These are phyloP conservation scores for Suillus subluteus DNA, from an alignment of 768 basidiomycete species.

Conservation along the genomic window DNA sequence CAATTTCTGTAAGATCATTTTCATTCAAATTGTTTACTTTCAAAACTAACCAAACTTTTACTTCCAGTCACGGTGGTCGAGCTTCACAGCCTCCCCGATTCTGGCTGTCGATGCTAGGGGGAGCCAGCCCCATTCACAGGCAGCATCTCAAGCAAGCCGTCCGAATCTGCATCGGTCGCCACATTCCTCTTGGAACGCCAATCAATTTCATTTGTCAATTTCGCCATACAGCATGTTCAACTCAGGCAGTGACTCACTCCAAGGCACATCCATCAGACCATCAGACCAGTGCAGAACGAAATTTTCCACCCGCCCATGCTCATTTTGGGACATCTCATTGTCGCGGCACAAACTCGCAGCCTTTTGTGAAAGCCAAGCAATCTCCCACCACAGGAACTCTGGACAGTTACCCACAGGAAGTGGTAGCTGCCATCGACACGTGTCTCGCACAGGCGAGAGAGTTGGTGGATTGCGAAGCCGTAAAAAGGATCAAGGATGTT, in stretches of 20 bases:
- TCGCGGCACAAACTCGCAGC: slow-evolving; percentile 1
- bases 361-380: background rate
- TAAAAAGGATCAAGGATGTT: slow-evolving; percentile 23
- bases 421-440: slow-evolving; percentile 30
- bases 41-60: background rate
- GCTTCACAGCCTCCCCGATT: slow-evolving; percentile 37
- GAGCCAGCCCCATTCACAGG: slow-evolving; percentile 56
- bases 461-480: slow-evolving; percentile 12
- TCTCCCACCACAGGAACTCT: slow-evolving; percentile 1
- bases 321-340: slow-evolving; percentile 8
- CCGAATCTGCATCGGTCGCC: slow-evolving; percentile 23
- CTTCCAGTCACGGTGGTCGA: slow-evolving; percentile 39
- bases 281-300: slow-evolving; percentile 13
- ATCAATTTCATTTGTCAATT: slow-evolving; percentile 15
- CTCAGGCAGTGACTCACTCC: slow-evolving; percentile 19
- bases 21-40: background rate
- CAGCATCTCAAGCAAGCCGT: slow-evolving; percentile 50
- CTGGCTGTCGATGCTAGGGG: slow-evolving; percentile 79
- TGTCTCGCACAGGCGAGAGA: slow-evolving; percentile 24
- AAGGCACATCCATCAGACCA: slow-evolving; percentile 20
- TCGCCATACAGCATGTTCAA: slow-evolving; percentile 29
- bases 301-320: slow-evolving; percentile 9
- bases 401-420: slow-evolving; percentile 27
- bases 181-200: slow-evolving; percentile 19
- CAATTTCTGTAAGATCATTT: background rate